A percentile compares a stretch with the other conserved stretches of the same genome.
These are phyloP conservation scores for Candida broadrunensis DNA, from an alignment of 805 yeast species.

Conservation along the genomic window DNA sequence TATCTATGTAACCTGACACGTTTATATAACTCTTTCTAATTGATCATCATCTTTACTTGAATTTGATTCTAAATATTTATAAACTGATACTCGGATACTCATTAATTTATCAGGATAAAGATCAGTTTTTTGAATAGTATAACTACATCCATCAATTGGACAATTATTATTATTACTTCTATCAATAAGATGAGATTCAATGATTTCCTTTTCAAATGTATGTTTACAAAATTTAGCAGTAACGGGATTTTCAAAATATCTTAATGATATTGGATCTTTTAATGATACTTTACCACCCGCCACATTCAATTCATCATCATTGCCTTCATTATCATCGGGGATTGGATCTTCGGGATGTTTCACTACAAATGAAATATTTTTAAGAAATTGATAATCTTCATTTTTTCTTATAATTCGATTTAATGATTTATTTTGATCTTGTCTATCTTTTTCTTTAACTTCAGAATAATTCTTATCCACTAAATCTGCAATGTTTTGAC, in stretches of 20 bases:
- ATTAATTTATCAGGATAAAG: conserved; percentile 50
- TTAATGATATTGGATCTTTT: conserved; percentile 63
- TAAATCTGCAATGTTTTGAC: conserved; percentile 16
- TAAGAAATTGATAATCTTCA: conserved; percentile 24
- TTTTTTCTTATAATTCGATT: conserved; percentile 5
- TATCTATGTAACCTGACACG: too few relatives aligned
- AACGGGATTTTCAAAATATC: conserved; percentile 52
- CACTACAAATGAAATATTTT: conserved; percentile 46
- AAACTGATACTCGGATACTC: conserved; percentile 37
- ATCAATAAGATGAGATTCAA: conserved; percentile 27
- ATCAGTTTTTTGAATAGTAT: conserved; percentile 29
- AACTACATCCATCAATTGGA: conserved; percentile 58
- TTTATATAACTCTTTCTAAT: neutral
- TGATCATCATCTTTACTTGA: neutral
- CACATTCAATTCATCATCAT: conserved; percentile 63
- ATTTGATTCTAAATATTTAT: neutral
- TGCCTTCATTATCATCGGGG: conserved; percentile 48
- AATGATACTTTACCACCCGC: conserved; percentile 71
- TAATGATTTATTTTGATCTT: conserved; percentile 4
- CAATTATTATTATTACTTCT: conserved; percentile 34
- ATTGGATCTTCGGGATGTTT: conserved; percentile 61
- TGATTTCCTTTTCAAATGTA: conserved; percentile 52
- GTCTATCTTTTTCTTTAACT: conserved; percentile 4
- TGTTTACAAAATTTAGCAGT: conserved; percentile 59
- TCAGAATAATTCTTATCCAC: conserved; percentile 4